Evolutionary conservation across 202 grass and related monocot genomes (phyloP), one percentile per base, ranked within the genome.

Genomic region (Setaria viridis): DNA sequence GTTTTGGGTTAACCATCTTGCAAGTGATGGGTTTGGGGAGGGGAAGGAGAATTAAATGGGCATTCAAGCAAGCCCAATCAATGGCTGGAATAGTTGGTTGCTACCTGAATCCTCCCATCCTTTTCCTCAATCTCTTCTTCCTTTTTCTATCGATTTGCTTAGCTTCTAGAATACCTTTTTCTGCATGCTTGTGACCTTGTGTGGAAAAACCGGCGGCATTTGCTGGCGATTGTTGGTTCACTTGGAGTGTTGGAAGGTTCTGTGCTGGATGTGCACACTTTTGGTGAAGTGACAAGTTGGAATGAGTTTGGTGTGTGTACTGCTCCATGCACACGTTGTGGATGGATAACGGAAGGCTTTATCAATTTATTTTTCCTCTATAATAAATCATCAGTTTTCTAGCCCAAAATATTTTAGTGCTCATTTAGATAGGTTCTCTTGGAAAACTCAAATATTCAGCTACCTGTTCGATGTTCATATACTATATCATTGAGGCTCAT

Each of bases 41-140:
- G 87, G 69, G 39, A 82, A 75, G 65, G 56, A 16, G 70, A 81
- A 87, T 71, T 87, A 3, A 87, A 85, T 85, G 71, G 32, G 55
- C 64, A 17, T 16, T 63, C 85, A 87, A 69, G 58, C 20, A 64
- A 81, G 11, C 85, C 30, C 70, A 79, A 88, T 88, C 77, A 91
- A 88, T 85, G 70, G 77, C 89, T 78, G 81, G 37, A 66, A 91
- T 49, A 53, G 64, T 81, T 91, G 82, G 89, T 81, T 87, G 89
- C 65, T 63, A 71, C 77, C 66, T 54, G 49, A 15, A 72, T 65
- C 20, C 20, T 62, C 14, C 30, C 17, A 51, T 70, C 67, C 25
- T 14, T 84, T 37, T 59, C 17, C 33, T 20, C 72, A 55, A 35
- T 37, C 21, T 84, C 19, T 12, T 42, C 6, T 19, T 49, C n/a